Evolutionary conservation across 2,329 filamentous ascomycete genomes (phyloP), one percentile per base, ranked within the genome.

Genomic region (Claviceps quebecensis): DNA sequence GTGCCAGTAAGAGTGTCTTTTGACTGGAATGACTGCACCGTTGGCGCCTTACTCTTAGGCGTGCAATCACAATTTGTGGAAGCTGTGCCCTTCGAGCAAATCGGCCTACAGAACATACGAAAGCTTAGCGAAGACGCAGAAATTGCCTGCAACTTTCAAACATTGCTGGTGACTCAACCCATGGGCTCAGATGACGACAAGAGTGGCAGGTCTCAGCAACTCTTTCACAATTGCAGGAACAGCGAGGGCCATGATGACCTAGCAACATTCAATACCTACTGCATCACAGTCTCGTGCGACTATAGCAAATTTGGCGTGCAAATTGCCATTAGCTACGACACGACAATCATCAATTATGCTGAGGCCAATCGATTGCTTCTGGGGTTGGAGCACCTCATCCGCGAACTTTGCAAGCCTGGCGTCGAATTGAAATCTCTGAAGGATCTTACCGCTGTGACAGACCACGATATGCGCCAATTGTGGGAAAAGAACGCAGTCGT

Each of bases 401-500:
- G 19, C 7, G 41, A 29, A 29, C 26, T 29, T 29, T 29, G 26
- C 26, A 29, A 29, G 26, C 26, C 26, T 29, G 26, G 26, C 3
- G 26, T 29, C 3, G 26, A 29, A 29, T 29, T 9, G 26, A 29
- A 29, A 29, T 29, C 8, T 29, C 11, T 44, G n/a, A 23, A 17
- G 22, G 41, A 17, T 17, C 37, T 38, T 38, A n/a, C 37, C 16
- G 13, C 14, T 29, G 26, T 29, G 26, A 29, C 26, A 29, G 26
- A 29, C 26, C 8, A 29, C 26, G 26, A 29, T 29, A 9, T 29
- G 26, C 45, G 2, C 14, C 69, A 71, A 53, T 59, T 77, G 48
- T 74, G 72, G 70, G 55, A 56, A 19, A 74, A 72, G 72, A 75
- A 75, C 56, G 61, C 65, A 17, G 59, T 61, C 1, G 58, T 74